A percentile compares a stretch with the other conserved stretches of the same genome.
Evolutionary conservation across 2,329 filamentous ascomycete genomes (phyloP).

Genomic region (Pestalotiopsis sp.): DNA sequence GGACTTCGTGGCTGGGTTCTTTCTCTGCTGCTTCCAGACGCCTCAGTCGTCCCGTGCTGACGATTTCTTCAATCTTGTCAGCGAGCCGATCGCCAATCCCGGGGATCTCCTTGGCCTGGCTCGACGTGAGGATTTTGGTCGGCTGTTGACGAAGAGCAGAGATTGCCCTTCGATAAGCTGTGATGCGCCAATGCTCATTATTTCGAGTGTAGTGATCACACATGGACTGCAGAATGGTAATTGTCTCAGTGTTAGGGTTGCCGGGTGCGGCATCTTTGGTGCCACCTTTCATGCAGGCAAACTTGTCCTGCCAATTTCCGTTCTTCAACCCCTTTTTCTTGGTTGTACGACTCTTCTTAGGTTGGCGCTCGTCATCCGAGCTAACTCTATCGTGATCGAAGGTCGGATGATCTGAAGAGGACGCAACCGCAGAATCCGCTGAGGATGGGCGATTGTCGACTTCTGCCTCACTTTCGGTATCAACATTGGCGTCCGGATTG

Average conservation of each 20-base stretch:
- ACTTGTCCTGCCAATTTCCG: slow-evolving; percentile 47
- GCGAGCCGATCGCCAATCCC: slow-evolving; percentile 75
- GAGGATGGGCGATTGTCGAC: slow-evolving; percentile 21
- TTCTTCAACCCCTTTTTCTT: slow-evolving; percentile 23
- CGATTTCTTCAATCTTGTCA: slow-evolving; percentile 88
- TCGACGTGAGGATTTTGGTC: slow-evolving; percentile 65
- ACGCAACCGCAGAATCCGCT: background rate
- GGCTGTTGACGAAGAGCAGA: slow-evolving; percentile 70
- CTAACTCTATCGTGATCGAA: background rate
- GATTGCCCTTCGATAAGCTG: slow-evolving; percentile 79
- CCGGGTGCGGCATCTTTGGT: slow-evolving; percentile 42
- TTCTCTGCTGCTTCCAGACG: slow-evolving; percentile 71
- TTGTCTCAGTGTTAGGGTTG: slow-evolving; percentile 77
- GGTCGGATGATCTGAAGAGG: slow-evolving; percentile 22
- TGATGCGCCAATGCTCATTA: slow-evolving; percentile 76
- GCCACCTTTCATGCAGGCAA: slow-evolving; percentile 58
- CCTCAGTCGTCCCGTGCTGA: slow-evolving; percentile 69
- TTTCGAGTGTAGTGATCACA: slow-evolving; percentile 73
- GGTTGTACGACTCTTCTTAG: slow-evolving; percentile 24
- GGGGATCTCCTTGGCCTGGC: slow-evolving; percentile 69
- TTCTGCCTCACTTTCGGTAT: slow-evolving; percentile 49
- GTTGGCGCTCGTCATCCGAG: slow-evolving; percentile 19
- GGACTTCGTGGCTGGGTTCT: slow-evolving; percentile 66
- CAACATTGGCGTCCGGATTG: slow-evolving; percentile 57
- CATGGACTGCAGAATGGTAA: slow-evolving; percentile 79